These are phyloP conservation scores for Nitzschia sp. DNA, from an alignment of 108 stramenopile genomes.

Conservation along the genomic window DNA sequence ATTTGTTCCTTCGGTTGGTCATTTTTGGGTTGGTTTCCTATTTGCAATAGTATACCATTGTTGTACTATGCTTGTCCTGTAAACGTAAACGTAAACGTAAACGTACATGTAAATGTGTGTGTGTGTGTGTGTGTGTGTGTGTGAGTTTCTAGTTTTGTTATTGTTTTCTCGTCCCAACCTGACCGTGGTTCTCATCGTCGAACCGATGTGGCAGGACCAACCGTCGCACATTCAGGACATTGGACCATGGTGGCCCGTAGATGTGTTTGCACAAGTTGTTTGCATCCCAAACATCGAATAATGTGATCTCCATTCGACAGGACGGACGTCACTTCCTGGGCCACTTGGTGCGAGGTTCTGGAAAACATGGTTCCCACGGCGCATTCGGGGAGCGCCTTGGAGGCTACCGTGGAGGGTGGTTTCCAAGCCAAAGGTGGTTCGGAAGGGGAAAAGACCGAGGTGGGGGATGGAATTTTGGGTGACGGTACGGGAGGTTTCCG, in stretches of 20 bases:
- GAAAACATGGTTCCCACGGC: not conserved
- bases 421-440: not conserved
- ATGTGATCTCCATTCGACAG: slow-evolving; percentile 12
- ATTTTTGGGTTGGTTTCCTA: not conserved
- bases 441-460: not conserved
- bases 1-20: not conserved
- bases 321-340: not conserved
- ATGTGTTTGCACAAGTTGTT: slow-evolving; percentile 12
- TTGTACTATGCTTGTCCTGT: too few relatives aligned
- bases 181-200: slow-evolving; percentile 12
- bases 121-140: too few relatives aligned
- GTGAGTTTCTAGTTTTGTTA: too few relatives aligned
- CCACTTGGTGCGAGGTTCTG: not conserved
- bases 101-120: too few relatives aligned
- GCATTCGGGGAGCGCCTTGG: slow-evolving; percentile 12
- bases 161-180: too few relatives aligned
- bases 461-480: not conserved
- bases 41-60: not conserved
- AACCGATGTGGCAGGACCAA: slow-evolving; percentile 39
- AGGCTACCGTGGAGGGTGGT: slow-evolving; percentile 31
- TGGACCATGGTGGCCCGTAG: slow-evolving; percentile 33
- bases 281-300: slow-evolving; percentile 43
- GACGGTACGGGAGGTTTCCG: slow-evolving; percentile 24
- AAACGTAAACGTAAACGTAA: too few relatives aligned
- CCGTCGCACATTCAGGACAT: slow-evolving; percentile 43